Base-by-base conservation (phyloP, 2,329 filamentous ascomycete genomes). In the Nemania sp. region DNA sequence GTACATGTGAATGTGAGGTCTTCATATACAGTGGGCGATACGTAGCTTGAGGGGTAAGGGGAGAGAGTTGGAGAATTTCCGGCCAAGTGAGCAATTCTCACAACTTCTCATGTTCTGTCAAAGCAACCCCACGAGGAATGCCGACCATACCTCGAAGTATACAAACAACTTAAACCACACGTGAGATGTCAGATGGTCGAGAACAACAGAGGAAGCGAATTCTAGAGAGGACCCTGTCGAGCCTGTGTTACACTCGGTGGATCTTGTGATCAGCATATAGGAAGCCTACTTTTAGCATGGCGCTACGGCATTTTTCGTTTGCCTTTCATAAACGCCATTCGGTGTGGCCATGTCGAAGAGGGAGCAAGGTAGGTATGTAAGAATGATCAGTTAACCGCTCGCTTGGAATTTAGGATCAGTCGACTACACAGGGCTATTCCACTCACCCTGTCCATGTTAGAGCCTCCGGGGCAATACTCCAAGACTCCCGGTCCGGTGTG, bases 191-290 rank as follows among this genome's bases (percentile, higher is more conserved):
- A 29, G 20, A 38, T 61, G 27, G 47, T 13, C n/a, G 10, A 62
- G n/a, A 32, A 18, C 22, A 41, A 41, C n/a, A 53, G 49, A 22
- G 35, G 53, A 29, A 51, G 54, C 49, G 22, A 20, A 27, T 59
- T 53, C 43, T 64, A 53, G 49, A 51, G 38, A 51, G 62, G 32
- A 7, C 27, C 64, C 60, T 59, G 56, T 55, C 56, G 32, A 7
- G 20, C 64, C 60, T 59, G 56, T 55, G 54, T 55, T 60, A 32
- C 60, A 55, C 24, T 54, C 27, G n/a, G 38, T 45, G 49, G 54
- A 43, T n/a, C 62, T 59, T 62, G 45, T 62, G 66, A 68, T 68
- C 53, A 32, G 26, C 61, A 57, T 20, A 38, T 62, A 26, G 61
- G 38, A 20, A 61, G 62, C 61, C 56, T 53, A 13, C 41, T 55